phyloP scores from a whole-genome alignment of 257 asterid species.

The Salvia miltiorrhiza region DNA sequence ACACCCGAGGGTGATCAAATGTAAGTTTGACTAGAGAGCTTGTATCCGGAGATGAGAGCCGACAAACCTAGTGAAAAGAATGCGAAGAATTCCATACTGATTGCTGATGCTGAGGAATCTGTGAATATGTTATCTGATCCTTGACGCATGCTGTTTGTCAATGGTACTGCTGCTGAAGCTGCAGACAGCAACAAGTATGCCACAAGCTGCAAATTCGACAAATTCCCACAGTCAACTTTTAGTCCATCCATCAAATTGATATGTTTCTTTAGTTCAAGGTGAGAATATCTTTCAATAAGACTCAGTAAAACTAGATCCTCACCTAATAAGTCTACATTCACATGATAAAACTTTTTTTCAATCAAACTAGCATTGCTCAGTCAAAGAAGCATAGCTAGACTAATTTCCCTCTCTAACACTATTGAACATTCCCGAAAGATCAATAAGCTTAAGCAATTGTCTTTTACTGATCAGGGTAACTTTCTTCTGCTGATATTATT shows the following conservation, averaged over 20 bases:
- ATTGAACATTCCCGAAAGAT: too few relatives aligned
- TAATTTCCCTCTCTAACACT: too few relatives aligned
- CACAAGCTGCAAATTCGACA: constrained; percentile 44
- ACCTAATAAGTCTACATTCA: not conserved
- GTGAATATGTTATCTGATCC: constrained; percentile 79
- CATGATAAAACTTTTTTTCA: not conserved
- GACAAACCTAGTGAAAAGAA: constrained; percentile 69
- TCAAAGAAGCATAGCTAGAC: too few relatives aligned
- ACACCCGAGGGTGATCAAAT: constrained; percentile 37
- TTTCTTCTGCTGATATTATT: too few relatives aligned
- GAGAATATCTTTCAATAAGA: not conserved
- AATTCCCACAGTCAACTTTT: not conserved
- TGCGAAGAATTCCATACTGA: constrained; percentile 78
- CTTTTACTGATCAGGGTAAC: too few relatives aligned
- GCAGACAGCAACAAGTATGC: constrained; percentile 83
- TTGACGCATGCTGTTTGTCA: constrained; percentile 77
- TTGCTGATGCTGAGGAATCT: constrained; percentile 82
- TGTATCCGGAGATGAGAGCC: constrained; percentile 78
- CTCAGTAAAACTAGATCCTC: not conserved
- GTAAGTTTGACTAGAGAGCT: constrained; percentile 67
- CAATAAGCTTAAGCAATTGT: too few relatives aligned
- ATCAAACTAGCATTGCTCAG: not conserved
- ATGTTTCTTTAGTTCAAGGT: not conserved
- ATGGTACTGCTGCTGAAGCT: constrained; percentile 88
- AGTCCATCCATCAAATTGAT: not conserved